Conservation (phyloP, 371 early-diverging fungal genomes). For the Chytridiales sp. region DNA sequence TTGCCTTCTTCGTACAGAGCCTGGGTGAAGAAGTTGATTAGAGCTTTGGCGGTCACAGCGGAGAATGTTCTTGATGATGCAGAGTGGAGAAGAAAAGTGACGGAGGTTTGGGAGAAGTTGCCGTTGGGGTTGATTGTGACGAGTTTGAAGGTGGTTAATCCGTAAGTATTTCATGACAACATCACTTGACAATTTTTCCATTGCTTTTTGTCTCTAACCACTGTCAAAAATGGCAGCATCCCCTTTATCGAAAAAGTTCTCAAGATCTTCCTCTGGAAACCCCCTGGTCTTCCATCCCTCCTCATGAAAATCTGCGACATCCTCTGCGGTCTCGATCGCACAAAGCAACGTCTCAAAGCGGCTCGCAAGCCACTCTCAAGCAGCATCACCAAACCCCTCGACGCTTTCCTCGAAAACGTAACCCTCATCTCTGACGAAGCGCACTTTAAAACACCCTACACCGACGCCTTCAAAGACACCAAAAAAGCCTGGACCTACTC, state of each 20-base stretch:
- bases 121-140: conserved; percentile 32
- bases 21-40: conserved; percentile 14
- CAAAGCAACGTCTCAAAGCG: conserved; percentile 2
- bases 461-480: too few relatives aligned
- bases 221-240: conserved; percentile 11
- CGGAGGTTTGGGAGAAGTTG: conserved; percentile 24
- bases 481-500: too few relatives aligned
- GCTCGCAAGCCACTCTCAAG: too few relatives aligned
- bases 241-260: conserved; percentile 39
- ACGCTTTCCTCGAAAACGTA: too few relatives aligned
- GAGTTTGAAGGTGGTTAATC: conserved; percentile 30
- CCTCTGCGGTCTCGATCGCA: conserved; percentile 23
- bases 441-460: too few relatives aligned
- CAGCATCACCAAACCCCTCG: too few relatives aligned
- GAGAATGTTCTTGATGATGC: conserved; percentile 33
- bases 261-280: conserved; percentile 37
- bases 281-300: conserved; percentile 33
- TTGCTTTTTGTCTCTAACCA: not conserved
- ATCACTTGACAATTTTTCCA: too few relatives aligned
- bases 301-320: conserved; percentile 30
- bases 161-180: too few relatives aligned
- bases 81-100: conserved; percentile 29
- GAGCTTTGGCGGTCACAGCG: conserved; percentile 23
- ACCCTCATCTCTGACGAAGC: too few relatives aligned
- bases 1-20: too few relatives aligned